Base-by-base conservation (phyloP, 2,329 filamentous ascomycete genomes). In the Hymenotorrendiella dingleyae region DNA sequence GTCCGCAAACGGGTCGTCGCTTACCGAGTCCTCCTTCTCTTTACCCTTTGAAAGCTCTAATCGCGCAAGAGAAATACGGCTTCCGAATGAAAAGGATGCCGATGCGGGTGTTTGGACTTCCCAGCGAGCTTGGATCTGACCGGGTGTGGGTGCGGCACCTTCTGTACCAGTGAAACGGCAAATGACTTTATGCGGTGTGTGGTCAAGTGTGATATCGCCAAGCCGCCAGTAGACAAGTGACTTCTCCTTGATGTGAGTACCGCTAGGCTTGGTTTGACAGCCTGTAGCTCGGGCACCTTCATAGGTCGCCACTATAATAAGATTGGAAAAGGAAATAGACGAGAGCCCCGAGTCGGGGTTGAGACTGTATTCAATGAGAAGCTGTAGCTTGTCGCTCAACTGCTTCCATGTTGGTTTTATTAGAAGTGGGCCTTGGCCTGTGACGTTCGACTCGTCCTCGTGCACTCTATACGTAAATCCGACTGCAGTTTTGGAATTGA, bases 391-490 rank as follows among this genome's bases (percentile, higher is more conserved):
- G 49, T 84, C 82, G 32, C 85, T 78, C 56, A 93, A 83, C 2
- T 86, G 72, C 60, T 91, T 94, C 89, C 90, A 96, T 9, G 52
- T 39, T 14, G 80, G 75, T 2, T 71, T 74, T 33, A 86, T 67
- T 14, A 82, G 68, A 10, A 86, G 64, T 0, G 83, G 82, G 8
- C 74, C 74, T 54, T 78, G 76, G 4, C 68, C 59, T 8, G 73
- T 66, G 11, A 74, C 61, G 44, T 70, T 72, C 26, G 66, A 60
- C 14, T 77, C 71, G 23, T 89, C 81, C 22, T 86, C 66, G 53
- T 93, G 86, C 9, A 96, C 72, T 57, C 90, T 86, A 64, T 97
- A 98, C 46, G 93, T 94, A 69, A 98, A 97, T 6, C 84, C 91
- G 6, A 91, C 81, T 0, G 83, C 76, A 1, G 86, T 32, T 82